phyloP scores from a whole-genome alignment of 2,329 filamentous ascomycete species.

The Alternaria metachromatica region DNA sequence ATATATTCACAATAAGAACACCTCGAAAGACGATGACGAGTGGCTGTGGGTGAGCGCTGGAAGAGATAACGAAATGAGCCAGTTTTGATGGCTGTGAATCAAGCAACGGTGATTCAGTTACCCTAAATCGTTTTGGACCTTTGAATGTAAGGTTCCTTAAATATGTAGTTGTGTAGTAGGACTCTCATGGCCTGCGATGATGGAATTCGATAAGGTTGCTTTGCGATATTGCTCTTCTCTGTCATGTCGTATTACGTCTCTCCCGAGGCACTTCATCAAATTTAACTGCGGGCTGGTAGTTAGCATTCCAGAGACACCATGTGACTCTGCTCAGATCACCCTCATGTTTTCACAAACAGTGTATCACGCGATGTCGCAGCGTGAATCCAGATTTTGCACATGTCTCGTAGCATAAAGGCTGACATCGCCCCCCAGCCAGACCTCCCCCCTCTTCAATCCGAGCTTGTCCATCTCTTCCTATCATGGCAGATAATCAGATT shows the following conservation, averaged over 20 bases:
- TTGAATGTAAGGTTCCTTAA: background rate
- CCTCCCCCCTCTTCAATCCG: too few relatives aligned
- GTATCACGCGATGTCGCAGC: background rate
- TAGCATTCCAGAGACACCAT: background rate
- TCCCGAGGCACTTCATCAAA: background rate
- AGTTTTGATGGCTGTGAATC: background rate
- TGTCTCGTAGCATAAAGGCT: background rate
- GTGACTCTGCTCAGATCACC: background rate
- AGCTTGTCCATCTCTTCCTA: background rate
- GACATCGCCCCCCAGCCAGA: background rate
- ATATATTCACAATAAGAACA: background rate
- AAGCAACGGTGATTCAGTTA: background rate
- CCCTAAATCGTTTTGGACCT: accelerated
- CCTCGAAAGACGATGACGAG: background rate
- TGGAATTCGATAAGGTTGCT: background rate
- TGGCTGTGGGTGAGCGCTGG: background rate
- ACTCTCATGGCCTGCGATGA: background rate
- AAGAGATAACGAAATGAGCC: background rate
- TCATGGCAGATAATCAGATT: background rate
- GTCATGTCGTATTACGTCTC: background rate
- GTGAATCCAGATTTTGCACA: background rate
- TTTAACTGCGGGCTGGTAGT: accelerated
- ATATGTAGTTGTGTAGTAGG: background rate
- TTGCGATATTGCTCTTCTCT: background rate
- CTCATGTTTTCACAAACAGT: background rate